Evolutionary conservation across 495 filamentous ascomycete genomes (phyloP), one percentile per base, ranked within the genome.

Genomic region (Aspergillus kassunensis): DNA sequence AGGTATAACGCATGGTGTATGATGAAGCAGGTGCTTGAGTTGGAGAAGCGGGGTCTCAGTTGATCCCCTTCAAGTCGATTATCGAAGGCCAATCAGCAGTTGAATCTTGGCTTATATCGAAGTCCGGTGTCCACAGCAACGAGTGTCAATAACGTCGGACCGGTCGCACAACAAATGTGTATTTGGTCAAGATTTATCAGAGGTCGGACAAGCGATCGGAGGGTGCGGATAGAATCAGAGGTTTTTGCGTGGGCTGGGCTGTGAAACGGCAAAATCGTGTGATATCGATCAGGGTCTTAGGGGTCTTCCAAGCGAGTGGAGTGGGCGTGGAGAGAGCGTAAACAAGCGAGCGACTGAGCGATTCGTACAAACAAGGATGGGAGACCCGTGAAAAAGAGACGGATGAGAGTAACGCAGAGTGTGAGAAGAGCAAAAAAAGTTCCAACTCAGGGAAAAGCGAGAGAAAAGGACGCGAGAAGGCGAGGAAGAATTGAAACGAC

Each of bases 1-100:
- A 42, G 23, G 67, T 48, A 21, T 53, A 61, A 40, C 71, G 70
- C 72, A 76, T 76, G 51, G 24, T 27, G 24, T n/a, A 30, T 60
- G 57, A 5, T 49, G 9, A 40, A 33, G 37, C 9, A 2, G 35
- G 15, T 21, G 20, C 12, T 21, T 35, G 19, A 12, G 13, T 47
- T 45, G 24, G 18, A 18, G 31, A 29, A 45, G 21, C 16, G 20
- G 33, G 50, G 31, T 39, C 30, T 25, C 11, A 25, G 18, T 39
- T 20, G 21, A 53, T 45, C 41, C 31, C 42, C 50, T 37, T 43
- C 10, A 5, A 15, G 20, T 29, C 3, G 18, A 13, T 18, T 18
- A 19, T 39, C 15, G n/a, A 2, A 39, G 35, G 15, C 16, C 5
- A 19, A 39, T 19, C 16, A 19, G 19, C 35, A 6, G 9, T 19